phyloP scores from a whole-genome alignment of 1,284 basidiomycete genomes.

The Ganoderma lingzhi region DNA sequence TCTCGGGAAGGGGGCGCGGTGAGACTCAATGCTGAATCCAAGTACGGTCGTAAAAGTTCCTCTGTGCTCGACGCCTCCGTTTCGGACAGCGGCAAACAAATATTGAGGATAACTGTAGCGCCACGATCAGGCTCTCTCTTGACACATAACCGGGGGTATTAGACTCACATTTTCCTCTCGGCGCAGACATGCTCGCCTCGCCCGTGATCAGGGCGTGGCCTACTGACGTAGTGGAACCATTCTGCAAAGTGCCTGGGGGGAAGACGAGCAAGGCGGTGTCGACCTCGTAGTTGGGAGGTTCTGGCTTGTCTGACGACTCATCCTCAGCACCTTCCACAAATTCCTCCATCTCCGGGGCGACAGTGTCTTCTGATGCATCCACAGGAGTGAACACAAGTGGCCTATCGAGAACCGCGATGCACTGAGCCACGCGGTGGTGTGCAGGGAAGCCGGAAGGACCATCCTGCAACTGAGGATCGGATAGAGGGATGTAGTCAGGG shows the following conservation, averaged over 20 bases:
- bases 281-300: constrained; percentile 41
- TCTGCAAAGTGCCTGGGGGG: constrained; percentile 69
- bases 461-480: constrained; percentile 26
- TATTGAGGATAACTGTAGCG: constrained; percentile 54
- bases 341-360: constrained; percentile 22
- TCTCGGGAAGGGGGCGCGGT: constrained; percentile 30
- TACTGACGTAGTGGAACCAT: constrained; percentile 56
- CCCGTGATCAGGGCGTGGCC: constrained; percentile 84
- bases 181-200: constrained; percentile 86
- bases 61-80: constrained; percentile 47
- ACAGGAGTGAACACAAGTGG: constrained; percentile 49
- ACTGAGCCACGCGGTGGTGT: constrained; percentile 58
- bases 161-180: constrained; percentile 80
- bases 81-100: constrained; percentile 56
- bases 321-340: constrained; percentile 32
- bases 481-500: constrained; percentile 38
- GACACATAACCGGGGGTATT: constrained; percentile 1
- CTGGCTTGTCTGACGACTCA: constrained; percentile 35
- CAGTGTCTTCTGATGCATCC: constrained; percentile 30
- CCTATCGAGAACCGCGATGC: constrained; percentile 72
- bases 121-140: constrained; percentile 47
- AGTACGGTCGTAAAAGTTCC: constrained; percentile 65
- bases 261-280: constrained; percentile 86
- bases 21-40: constrained; percentile 57
- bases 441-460: not conserved